Evolutionary conservation across 495 filamentous ascomycete species (phyloP).

Genomic region (Penicillium flavigenum): DNA sequence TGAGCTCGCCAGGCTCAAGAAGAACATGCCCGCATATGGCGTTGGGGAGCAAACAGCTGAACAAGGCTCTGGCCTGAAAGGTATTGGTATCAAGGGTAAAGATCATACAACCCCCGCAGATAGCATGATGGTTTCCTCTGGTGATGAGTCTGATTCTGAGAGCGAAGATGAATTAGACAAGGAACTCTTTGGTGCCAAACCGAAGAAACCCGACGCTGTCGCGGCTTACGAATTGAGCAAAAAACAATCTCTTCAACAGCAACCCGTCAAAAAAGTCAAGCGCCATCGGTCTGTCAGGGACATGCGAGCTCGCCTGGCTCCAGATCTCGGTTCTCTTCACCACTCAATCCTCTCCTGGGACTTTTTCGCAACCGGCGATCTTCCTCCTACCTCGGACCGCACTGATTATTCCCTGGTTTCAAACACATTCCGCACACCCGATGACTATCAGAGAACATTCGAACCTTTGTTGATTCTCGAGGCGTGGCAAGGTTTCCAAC

Average conservation of each 20-base stretch:
- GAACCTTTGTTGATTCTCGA: conserved; percentile 88
- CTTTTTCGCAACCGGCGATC: conserved; percentile 81
- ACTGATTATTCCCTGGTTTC: conserved; percentile 72
- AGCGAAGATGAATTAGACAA: conserved; percentile 65
- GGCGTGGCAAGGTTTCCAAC: conserved; percentile 92
- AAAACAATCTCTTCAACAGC: conserved; percentile 50
- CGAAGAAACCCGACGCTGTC: conserved; percentile 47
- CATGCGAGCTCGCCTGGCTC: conserved; percentile 87
- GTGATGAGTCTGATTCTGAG: conserved; percentile 72
- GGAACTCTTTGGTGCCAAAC: conserved; percentile 56
- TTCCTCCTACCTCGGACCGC: conserved; percentile 68
- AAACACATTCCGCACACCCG: conserved; percentile 69
- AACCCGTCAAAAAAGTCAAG: conserved; percentile 78
- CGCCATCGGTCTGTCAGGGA: conserved; percentile 78
- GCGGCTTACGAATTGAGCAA: conserved; percentile 56
- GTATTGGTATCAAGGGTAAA: conserved; percentile 76
- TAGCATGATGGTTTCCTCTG: conserved; percentile 82
- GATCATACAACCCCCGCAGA: conserved; percentile 69
- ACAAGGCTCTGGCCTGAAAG: conserved; percentile 74
- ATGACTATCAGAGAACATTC: conserved; percentile 84
- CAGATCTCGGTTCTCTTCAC: conserved; percentile 83
- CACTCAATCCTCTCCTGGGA: conserved; percentile 88
- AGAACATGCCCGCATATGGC: conserved; percentile 49
- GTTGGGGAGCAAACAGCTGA: conserved; percentile 60
- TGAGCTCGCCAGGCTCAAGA: conserved; percentile 63